Conservation (phyloP, 768 basidiomycete genomes). For the Auricularia cornea region DNA sequence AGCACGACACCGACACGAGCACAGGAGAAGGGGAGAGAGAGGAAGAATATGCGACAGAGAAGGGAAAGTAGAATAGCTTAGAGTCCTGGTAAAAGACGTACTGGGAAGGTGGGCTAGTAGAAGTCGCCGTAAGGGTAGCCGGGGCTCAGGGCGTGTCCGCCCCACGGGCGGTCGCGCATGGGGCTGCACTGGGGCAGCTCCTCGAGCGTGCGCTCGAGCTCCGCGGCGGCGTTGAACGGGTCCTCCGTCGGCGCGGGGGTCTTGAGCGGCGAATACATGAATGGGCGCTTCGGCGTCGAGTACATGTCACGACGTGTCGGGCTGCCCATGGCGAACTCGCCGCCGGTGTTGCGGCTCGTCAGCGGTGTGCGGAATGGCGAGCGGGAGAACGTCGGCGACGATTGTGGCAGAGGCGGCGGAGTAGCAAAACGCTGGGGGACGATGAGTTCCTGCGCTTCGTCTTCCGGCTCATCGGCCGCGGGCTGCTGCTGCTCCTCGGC, state of each 20-base stretch:
- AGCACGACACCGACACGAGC: too few species aligned
- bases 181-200: neutral
- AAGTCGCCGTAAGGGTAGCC: too few species aligned
- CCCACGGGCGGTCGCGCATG: neutral
- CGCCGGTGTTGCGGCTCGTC: neutral
- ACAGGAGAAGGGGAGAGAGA: too few species aligned
- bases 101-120: too few species aligned
- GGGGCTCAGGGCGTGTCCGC: too few species aligned
- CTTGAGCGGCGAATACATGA: neutral
- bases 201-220: neutral
- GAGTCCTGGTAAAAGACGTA: too few species aligned
- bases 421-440: neutral
- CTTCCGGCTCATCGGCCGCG: neutral
- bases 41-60: too few species aligned
- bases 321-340: neutral
- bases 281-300: neutral
- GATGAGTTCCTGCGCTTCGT: neutral
- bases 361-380: neutral
- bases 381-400: neutral
- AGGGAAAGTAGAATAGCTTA: too few species aligned
- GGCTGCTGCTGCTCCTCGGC: neutral
- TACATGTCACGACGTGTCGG: neutral
- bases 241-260: neutral
- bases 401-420: neutral
- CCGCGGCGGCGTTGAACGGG: neutral